Evolutionary conservation across 805 yeast genomes (phyloP).

Genomic region (Kodamaea laetipori): DNA sequence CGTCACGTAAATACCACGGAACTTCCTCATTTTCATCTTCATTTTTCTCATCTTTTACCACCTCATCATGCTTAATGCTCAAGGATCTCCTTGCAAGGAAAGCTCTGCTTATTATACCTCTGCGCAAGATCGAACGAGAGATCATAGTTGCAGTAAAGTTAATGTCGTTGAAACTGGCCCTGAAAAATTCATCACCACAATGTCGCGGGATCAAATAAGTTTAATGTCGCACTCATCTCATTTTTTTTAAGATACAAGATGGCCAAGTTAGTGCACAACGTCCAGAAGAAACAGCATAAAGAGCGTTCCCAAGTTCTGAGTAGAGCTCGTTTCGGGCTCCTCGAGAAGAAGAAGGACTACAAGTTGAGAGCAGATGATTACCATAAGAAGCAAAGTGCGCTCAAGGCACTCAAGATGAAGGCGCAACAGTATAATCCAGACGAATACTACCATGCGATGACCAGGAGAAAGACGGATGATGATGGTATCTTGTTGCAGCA

Average conservation of each 20-base stretch:
- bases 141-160: background rate
- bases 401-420: constrained; percentile 73
- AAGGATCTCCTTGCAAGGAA: background rate
- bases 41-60: background rate
- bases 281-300: constrained; percentile 94
- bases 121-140: constrained; percentile 3
- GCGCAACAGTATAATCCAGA: constrained; percentile 83
- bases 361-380: constrained; percentile 55
- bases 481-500: constrained; percentile 69
- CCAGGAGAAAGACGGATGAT: constrained; percentile 62
- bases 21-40: constrained; percentile 3
- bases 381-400: constrained; percentile 59
- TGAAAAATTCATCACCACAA: constrained; percentile 1
- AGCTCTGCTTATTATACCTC: background rate
- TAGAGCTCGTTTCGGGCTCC: constrained; percentile 74
- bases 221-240: constrained; percentile 12
- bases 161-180: background rate
- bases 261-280: constrained; percentile 83
- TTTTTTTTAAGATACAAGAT: constrained; percentile 32
- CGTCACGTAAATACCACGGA: constrained; percentile 67
- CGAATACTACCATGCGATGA: constrained; percentile 96
- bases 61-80: background rate
- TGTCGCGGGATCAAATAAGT: constrained; percentile 5
- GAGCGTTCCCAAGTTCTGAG: constrained; percentile 87
- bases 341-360: constrained; percentile 78